Base-by-base conservation (phyloP, 2,329 filamentous ascomycete genomes). In the Claviceps lovelessii region DNA sequence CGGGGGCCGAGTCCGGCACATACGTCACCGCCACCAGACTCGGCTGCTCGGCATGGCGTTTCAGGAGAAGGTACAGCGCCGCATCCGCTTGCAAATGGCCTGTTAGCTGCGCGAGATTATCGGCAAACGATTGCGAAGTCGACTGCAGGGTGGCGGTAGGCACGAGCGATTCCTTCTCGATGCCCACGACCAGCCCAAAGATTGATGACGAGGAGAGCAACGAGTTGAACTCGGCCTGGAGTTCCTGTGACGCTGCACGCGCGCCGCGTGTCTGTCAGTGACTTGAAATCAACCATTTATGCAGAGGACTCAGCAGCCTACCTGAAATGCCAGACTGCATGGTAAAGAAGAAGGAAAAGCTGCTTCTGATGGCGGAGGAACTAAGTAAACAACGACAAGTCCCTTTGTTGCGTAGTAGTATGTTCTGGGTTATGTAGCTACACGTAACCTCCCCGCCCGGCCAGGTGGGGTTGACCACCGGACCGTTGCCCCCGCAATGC, bases 301-400 rank as follows among this genome's bases (percentile, higher is more conserved):
- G 31, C 51, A 52, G n/a, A 47, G 23, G 23, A 23, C 23, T 23
- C 50, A 33, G 47, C 48, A 4, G 55, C 64, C 52, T 75, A 85
- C 85, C 85, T 70, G 84, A 81, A 62, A 89, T 89, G 70, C 86
- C 85, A 41, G 86, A 89, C 75, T 90, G 85, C 86, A 89, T 89
- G 7, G 37, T 53, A 8, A 28, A n/a, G 9, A 23, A 13, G 19
- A 45, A 7, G n/a, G n/a, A n/a, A n/a, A n/a, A n/a, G n/a, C n/a
- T n/a, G n/a, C n/a, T 6, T 15, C 33, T n/a, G 29, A 17, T 15
- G n/a, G 33, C 4, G 19, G 45, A 8, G 23, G 23, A 31, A 29
- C 5, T 13, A 49, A 49, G 50, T 17, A 31, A 48, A 31, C 39
- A 15, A 35, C 9, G 23, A 23, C 23, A 15, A 17, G 15, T 17